Conservation (phyloP, 257 asterid species). For the Haberlea rhodopensis region DNA sequence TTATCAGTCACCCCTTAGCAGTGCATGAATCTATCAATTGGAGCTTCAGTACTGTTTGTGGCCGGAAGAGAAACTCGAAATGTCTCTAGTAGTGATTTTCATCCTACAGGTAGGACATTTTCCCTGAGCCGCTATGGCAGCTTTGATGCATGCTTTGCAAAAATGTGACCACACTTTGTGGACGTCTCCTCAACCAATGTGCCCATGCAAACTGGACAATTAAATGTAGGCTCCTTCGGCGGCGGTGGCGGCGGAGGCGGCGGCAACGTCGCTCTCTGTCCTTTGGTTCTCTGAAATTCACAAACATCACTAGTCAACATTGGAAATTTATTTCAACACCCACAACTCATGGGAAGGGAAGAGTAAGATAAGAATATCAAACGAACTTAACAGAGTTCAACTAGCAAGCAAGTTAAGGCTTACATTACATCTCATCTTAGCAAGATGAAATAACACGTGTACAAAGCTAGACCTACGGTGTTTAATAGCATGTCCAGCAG, state of each 20-base stretch:
- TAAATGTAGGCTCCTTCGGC: slow-evolving; percentile 65
- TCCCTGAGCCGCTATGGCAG: slow-evolving; percentile 69
- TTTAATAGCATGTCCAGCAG: too few relatives aligned
- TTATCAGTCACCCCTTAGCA: too few relatives aligned
- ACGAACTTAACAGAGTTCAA: neutral
- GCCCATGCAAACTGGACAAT: slow-evolving; percentile 91
- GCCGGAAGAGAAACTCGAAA: slow-evolving; percentile 81
- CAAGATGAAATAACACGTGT: neutral
- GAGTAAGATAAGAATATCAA: neutral
- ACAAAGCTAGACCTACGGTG: neutral
- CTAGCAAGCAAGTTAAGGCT: slow-evolving; percentile 5
- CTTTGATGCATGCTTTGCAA: slow-evolving; percentile 83
- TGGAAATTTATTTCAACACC: neutral
- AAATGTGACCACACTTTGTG: slow-evolving; percentile 93
- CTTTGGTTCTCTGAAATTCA: slow-evolving; percentile 37
- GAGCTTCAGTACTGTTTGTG: slow-evolving; percentile 42
- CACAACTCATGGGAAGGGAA: neutral
- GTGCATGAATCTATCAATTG: too few relatives aligned
- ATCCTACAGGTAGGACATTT: slow-evolving; percentile 95
- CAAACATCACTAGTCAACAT: slow-evolving; percentile 5
- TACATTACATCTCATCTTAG: neutral
- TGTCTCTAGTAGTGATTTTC: slow-evolving; percentile 56
- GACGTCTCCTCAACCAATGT: slow-evolving; percentile 71
- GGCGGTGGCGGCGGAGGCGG: too few relatives aligned
- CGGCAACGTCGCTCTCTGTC: slow-evolving; percentile 24